Base-by-base conservation (phyloP, 768 basidiomycete species). In the Russula sp. region DNA sequence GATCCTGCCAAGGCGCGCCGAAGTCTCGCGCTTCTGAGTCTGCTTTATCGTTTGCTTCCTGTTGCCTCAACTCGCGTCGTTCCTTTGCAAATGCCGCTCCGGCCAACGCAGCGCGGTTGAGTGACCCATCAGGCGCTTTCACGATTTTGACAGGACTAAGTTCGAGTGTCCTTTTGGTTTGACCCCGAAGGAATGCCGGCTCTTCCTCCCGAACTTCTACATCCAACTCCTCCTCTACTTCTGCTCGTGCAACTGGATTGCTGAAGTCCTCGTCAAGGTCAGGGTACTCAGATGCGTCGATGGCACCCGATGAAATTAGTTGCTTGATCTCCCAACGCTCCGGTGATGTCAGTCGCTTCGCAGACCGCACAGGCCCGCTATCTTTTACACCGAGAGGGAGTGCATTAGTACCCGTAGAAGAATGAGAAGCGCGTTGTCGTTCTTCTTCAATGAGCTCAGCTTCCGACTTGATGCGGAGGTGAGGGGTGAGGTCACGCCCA, bases 281-380 rank as follows among this genome's bases (percentile, higher is more conserved):
- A 2, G 93, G 94, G 69, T 95, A 96, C 72, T 98, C 97, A 5
- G 94, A 88, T 11, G 95, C 88, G 65, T 87, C 86, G 58, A 98
- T 82, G 16, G 86, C 90, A 46, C 97, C 97, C 35, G 94, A 97
- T 0, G 97, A 90, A 58, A 98, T 97, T 59, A 99, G 83, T 72
- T 98, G 97, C 74, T 98, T 98, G 74, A 99, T 95, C 77, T 99
- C 97, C 94, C 97, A 99, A 34, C 97, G 85, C 73, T 99, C 97
- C 1, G 97, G 97, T 7, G 91, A 94, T 1, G 95, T 95, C 60
- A 98, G 77, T 16, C 96, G 83, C 70, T 93, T 94, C 0, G 93
- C 92, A 2, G 88, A 90, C 36, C 86, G 83, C 16, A 85, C 80
- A 9, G 82, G 81, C 25, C 78, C 82, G 48, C 71, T 75, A 71